phyloP scores from a whole-genome alignment of 208 protist genomes.

The Naegleria gruberi region DNA sequence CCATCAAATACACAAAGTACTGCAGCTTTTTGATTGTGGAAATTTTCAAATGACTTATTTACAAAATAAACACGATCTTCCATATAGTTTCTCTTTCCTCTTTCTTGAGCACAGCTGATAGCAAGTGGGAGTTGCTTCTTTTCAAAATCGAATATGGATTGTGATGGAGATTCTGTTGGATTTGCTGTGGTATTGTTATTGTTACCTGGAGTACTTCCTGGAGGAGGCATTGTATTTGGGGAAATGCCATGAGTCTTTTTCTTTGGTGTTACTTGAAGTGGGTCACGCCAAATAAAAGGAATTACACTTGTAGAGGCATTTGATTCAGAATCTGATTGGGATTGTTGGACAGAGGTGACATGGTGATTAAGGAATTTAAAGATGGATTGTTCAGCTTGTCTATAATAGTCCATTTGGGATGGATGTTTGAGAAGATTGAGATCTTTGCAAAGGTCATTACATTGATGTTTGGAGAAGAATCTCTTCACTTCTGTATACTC shows the following conservation, averaged over 20 bases:
- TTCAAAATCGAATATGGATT: background rate
- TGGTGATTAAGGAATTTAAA: background rate
- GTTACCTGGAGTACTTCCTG: background rate
- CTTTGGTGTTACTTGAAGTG: too few species aligned
- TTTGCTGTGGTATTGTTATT: background rate
- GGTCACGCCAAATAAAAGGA: background rate
- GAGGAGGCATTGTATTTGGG: background rate
- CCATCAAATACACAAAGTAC: background rate
- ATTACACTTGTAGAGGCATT: background rate
- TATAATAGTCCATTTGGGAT: background rate
- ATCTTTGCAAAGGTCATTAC: background rate
- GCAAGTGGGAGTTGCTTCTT: background rate
- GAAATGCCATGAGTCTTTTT: background rate
- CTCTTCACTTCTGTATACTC: background rate
- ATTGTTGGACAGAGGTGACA: background rate
- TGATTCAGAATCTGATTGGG: background rate
- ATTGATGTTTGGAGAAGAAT: background rate
- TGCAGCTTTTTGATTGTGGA: background rate
- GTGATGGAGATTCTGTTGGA: background rate
- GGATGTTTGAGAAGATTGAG: background rate
- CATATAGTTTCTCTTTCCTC: background rate
- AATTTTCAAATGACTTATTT: background rate
- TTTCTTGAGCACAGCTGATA: background rate
- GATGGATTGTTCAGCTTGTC: background rate
- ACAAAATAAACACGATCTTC: background rate